Evolutionary conservation across 2,329 filamentous ascomycete species (phyloP).

Genomic region (Aureobasidium sp.): DNA sequence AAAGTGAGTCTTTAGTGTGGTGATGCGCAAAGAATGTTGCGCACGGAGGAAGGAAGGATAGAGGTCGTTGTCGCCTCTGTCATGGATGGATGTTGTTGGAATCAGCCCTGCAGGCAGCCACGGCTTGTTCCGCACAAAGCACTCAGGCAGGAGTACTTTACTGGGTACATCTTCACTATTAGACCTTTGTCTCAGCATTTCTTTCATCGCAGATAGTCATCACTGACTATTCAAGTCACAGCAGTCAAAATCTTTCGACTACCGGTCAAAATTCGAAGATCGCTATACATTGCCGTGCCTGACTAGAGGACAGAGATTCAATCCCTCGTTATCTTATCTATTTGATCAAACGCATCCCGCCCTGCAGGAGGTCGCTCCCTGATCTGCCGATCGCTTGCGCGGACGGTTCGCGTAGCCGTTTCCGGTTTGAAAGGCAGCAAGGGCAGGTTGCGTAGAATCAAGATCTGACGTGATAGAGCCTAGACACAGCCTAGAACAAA

Average conservation of each 20-base stretch:
- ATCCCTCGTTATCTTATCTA: background rate
- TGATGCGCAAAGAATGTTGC: slow-evolving; percentile 6
- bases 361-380: slow-evolving; percentile 1
- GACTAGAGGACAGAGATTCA: too few species aligned
- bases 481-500: slow-evolving; percentile 13
- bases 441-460: background rate
- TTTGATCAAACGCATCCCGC: background rate
- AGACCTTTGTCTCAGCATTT: too few species aligned
- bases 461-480: slow-evolving; percentile 13
- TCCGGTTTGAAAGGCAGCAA: background rate
- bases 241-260: too few species aligned
- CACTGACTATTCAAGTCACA: too few species aligned
- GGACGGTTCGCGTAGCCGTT: slow-evolving; percentile 5
- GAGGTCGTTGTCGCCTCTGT: slow-evolving; percentile 19
- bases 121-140: background rate
- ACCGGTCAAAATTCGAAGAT: too few species aligned
- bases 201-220: too few species aligned
- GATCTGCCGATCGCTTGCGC: background rate
- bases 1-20: background rate
- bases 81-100: slow-evolving; percentile 21
- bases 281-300: too few species aligned
- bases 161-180: too few species aligned
- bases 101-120: background rate
- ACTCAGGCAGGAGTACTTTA: background rate
- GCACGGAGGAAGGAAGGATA: slow-evolving; percentile 1